A percentile compares a stretch with the other conserved stretches of the same genome.
Evolutionary conservation across 352 stramenopile genomes (phyloP).

Genomic region (Globisporangium splendens): DNA sequence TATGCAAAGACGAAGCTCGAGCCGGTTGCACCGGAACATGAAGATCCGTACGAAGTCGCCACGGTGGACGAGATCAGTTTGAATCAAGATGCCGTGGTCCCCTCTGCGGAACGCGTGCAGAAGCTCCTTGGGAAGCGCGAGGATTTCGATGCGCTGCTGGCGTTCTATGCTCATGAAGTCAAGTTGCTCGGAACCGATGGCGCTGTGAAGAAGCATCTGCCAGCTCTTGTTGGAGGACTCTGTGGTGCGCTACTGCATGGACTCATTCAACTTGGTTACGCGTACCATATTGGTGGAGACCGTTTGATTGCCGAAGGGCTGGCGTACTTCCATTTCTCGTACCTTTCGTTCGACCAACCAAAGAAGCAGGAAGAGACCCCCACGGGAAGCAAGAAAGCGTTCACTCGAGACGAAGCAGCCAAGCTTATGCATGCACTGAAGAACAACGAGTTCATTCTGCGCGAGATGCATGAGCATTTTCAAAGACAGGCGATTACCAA

Average conservation of each 20-base stretch:
- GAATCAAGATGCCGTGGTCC: background rate
- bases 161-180: conserved; percentile 30
- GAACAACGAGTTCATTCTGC: conserved; percentile 13
- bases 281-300: no score
- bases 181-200: no score
- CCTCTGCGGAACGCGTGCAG: conserved; percentile 7
- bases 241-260: conserved; percentile 29
- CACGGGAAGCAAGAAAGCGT: conserved; percentile 11
- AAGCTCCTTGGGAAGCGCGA: conserved; percentile 21
- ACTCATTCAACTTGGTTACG: conserved; percentile 41
- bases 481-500: background rate
- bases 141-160: conserved; percentile 28
- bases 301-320: no score
- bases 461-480: conserved; percentile 7
- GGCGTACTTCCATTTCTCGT: no score
- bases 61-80: no score
- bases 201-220: no score
- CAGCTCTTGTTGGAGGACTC: conserved; percentile 20
- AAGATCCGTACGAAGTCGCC: conserved; percentile 7
- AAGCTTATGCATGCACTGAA: conserved; percentile 6
- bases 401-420: conserved; percentile 18
- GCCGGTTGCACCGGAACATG: conserved; percentile 3
- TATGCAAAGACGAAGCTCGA: conserved; percentile 25
- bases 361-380: no score
- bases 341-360: conserved; percentile 29